Percentiles rank a stretch among this genome's conserved stretches.
Conservation (phyloP, 2,329 filamentous ascomycete species). For the Stagonosporopsis vannaccii region DNA sequence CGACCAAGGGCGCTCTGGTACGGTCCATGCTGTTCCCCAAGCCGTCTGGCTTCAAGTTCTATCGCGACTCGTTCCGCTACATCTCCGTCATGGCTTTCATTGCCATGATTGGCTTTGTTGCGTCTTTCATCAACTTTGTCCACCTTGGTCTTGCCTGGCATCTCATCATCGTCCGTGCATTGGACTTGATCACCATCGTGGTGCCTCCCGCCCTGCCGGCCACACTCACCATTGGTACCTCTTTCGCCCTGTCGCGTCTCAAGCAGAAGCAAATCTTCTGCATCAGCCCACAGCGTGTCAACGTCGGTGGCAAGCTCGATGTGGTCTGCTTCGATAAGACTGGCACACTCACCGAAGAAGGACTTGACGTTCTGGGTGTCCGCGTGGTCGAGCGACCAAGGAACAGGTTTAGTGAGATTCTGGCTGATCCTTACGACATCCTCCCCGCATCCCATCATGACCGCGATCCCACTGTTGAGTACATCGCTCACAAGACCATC, state of each 20-base stretch:
- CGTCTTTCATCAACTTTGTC: conserved; percentile 92
- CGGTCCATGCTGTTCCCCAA: conserved; percentile 99
- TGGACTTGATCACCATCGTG: conserved; percentile 97
- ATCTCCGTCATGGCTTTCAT: conserved; percentile 95
- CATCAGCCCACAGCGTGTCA: conserved; percentile 96
- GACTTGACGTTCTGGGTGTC: conserved; percentile 89
- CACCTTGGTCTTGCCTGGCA: conserved; percentile 84
- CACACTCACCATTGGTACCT: conserved; percentile 94
- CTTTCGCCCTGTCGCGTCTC: conserved; percentile 86
- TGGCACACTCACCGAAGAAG: conserved; percentile 96
- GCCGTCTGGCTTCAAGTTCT: conserved; percentile 98
- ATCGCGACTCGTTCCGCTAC: conserved; percentile 95
- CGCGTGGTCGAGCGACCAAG: conserved; percentile 73
- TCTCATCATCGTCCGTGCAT: conserved; percentile 86
- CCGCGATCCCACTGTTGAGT: conserved; percentile 66
- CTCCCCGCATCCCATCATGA: conserved; percentile 64
- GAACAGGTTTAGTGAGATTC: conserved; percentile 76
- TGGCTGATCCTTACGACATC: conserved; percentile 69
- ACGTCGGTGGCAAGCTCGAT: conserved; percentile 94
- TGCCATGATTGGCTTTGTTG: conserved; percentile 84
- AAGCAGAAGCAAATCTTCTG: conserved; percentile 94
- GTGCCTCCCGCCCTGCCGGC: conserved; percentile 94
- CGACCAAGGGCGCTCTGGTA: conserved; percentile 93
- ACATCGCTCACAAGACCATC: conserved; percentile 71
- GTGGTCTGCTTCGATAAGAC: conserved; percentile 99